These are phyloP conservation scores for Lasiodiplodia gonubiensis DNA, from an alignment of 2,329 filamentous ascomycete species.

Conservation along the genomic window DNA sequence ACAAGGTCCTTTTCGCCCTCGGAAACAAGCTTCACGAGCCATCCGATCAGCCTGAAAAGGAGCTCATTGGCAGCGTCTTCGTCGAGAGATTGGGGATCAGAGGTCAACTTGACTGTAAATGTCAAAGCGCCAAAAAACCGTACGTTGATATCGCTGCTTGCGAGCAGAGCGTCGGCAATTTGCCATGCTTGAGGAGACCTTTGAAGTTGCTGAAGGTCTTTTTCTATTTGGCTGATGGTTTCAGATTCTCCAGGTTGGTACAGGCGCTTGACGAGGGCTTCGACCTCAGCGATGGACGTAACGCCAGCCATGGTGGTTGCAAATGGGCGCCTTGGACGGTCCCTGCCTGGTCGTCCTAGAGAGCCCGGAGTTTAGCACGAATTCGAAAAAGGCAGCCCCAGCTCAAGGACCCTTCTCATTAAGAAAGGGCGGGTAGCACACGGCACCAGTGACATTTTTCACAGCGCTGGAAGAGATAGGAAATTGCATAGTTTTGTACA, in stretches of 20 bases:
- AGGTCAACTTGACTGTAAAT: conserved; percentile 89
- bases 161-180: conserved; percentile 77
- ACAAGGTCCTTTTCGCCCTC: conserved; percentile 55
- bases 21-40: conserved; percentile 56
- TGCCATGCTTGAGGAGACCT: conserved; percentile 83
- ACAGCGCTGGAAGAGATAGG: neutral
- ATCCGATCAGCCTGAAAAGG: conserved; percentile 60
- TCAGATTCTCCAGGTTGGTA: conserved; percentile 55
- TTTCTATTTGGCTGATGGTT: conserved; percentile 65
- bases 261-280: conserved; percentile 56
- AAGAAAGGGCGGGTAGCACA: neutral
- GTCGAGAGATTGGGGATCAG: conserved; percentile 31
- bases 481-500: neutral
- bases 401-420: neutral
- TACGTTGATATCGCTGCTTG: conserved; percentile 72
- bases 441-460: neutral
- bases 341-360: neutral
- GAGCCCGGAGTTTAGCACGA: neutral
- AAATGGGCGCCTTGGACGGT: too few relatives aligned
- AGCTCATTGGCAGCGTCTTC: conserved; percentile 45
- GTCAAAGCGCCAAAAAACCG: conserved; percentile 94
- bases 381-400: neutral
- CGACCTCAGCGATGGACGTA: conserved; percentile 40
- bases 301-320: conserved; percentile 13
- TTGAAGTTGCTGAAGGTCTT: conserved; percentile 78